A percentile compares a stretch with the other conserved stretches of the same genome.
These are phyloP conservation scores for Lophium mytilinum DNA, from an alignment of 495 filamentous ascomycete genomes.

Conservation along the genomic window DNA sequence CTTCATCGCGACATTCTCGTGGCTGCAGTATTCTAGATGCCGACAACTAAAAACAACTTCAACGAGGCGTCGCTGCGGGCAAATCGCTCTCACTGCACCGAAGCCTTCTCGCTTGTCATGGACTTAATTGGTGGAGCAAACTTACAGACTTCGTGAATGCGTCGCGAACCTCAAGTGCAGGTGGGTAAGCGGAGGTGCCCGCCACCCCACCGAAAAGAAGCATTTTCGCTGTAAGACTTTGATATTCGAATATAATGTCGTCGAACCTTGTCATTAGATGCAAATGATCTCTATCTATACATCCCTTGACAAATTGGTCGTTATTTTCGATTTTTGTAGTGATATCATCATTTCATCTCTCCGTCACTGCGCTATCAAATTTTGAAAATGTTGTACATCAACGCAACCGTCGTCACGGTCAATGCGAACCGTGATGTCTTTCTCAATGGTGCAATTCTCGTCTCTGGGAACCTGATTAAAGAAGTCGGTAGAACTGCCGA, in stretches of 20 bases:
- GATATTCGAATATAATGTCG: too few relatives aligned
- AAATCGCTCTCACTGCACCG: too few relatives aligned
- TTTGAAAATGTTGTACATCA: slow-evolving; percentile 14
- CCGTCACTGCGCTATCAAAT: neutral
- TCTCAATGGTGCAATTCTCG: slow-evolving; percentile 37
- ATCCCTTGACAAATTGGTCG: too few relatives aligned
- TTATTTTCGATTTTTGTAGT: too few relatives aligned
- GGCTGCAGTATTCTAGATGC: too few relatives aligned
- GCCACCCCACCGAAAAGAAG: neutral
- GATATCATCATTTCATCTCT: neutral
- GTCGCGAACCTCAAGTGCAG: neutral
- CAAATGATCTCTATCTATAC: too few relatives aligned
- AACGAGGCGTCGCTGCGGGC: too few relatives aligned
- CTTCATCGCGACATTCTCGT: too few relatives aligned
- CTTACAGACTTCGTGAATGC: neutral
- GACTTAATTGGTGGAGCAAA: too few relatives aligned
- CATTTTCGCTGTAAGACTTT: neutral
- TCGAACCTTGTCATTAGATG: too few relatives aligned
- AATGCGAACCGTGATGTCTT: slow-evolving; percentile 40
- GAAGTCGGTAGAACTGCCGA: slow-evolving; percentile 35
- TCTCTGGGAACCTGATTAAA: slow-evolving; percentile 32
- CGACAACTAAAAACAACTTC: too few relatives aligned
- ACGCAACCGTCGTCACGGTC: slow-evolving; percentile 41
- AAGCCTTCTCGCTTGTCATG: too few relatives aligned
- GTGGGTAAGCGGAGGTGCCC: neutral